Conservation (phyloP, 2,329 filamentous ascomycete species). For the Cryphonectria carpinicola region DNA sequence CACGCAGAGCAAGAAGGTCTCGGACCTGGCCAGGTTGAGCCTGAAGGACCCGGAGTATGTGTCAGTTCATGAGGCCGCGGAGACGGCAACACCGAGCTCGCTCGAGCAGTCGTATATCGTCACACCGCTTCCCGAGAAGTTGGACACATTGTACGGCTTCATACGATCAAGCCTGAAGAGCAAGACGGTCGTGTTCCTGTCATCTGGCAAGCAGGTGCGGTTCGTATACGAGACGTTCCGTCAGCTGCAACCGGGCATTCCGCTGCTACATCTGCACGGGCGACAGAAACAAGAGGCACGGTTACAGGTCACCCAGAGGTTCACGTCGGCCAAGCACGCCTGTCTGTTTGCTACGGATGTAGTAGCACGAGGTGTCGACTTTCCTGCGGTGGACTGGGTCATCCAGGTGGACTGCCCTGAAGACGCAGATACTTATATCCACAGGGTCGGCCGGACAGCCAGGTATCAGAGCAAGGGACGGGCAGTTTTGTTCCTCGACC, state of each 20-base stretch:
- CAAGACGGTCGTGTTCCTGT: conserved; percentile 95
- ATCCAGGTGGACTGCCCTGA: conserved; percentile 98
- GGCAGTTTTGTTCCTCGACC: conserved; percentile 89
- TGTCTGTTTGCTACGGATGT: conserved; percentile 97
- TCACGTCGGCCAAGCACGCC: conserved; percentile 77
- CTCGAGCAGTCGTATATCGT: conserved; percentile 92
- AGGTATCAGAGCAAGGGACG: conserved; percentile 86
- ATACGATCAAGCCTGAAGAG: conserved; percentile 87
- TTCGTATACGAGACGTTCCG: conserved; percentile 95
- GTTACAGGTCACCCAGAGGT: conserved; percentile 83
- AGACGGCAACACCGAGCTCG: conserved; percentile 77
- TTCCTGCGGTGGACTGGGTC: conserved; percentile 96
- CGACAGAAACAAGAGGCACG: conserved; percentile 90
- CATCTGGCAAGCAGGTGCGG: conserved; percentile 92
- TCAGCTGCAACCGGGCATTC: conserved; percentile 91
- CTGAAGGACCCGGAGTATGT: conserved; percentile 93
- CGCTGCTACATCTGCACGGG: conserved; percentile 89
- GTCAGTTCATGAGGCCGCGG: conserved; percentile 84
- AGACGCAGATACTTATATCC: conserved; percentile 96
- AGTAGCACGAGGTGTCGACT: conserved; percentile 90
- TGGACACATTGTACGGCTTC: conserved; percentile 92
- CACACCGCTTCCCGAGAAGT: conserved; percentile 82
- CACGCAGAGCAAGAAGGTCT: conserved; percentile 93
- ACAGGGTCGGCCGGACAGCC: conserved; percentile 93
- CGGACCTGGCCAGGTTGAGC: conserved; percentile 86